Percentiles rank a stretch among this genome's conserved stretches.
phyloP scores from a whole-genome alignment of 225 moss, liverwort and hornwort genomes.

The Physcomitrium patens region DNA sequence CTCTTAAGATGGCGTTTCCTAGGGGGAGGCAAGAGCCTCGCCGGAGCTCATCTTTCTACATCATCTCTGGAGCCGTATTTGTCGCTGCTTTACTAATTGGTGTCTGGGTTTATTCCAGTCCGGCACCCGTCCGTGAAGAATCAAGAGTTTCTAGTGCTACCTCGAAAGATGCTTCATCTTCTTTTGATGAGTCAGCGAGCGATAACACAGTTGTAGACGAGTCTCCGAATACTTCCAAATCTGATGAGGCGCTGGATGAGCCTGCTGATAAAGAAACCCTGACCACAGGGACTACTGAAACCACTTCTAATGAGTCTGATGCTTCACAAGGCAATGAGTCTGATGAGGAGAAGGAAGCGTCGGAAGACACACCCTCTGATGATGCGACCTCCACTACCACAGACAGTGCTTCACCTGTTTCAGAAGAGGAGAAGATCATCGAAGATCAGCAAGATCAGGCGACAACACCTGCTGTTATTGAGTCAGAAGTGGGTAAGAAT shows the following conservation, averaged over 20 bases:
- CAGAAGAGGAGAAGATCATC: constrained; percentile 22
- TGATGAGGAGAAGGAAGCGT: constrained; percentile 32
- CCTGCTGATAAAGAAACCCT: constrained; percentile 1
- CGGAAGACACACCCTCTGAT: neutral
- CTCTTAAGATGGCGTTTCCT: constrained; percentile 33
- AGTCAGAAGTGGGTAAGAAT: constrained; percentile 21
- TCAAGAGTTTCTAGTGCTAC: constrained; percentile 6
- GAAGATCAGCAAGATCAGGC: constrained; percentile 37
- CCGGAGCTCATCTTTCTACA: constrained; percentile 26
- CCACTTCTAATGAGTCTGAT: constrained; percentile 4
- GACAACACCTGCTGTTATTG: constrained; percentile 23
- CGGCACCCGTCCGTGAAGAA: constrained; percentile 23
- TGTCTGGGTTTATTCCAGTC: constrained; percentile 44
- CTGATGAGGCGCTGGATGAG: constrained; percentile 10
- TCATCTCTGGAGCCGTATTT: constrained; percentile 35
- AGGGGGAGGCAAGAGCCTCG: constrained; percentile 48
- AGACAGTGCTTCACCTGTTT: neutral
- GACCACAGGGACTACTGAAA: neutral
- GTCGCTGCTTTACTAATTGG: constrained; percentile 38
- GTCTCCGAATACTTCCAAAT: neutral
- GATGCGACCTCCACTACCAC: constrained; percentile 17
- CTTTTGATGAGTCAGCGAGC: constrained; percentile 25
- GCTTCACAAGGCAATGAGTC: constrained; percentile 31
- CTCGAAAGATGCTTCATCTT: neutral
- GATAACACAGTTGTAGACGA: neutral